Percentiles rank a stretch among this genome's conserved stretches.
Evolutionary conservation across 2,329 filamentous ascomycete species (phyloP).

Genomic region (Anisogramma anomala): DNA sequence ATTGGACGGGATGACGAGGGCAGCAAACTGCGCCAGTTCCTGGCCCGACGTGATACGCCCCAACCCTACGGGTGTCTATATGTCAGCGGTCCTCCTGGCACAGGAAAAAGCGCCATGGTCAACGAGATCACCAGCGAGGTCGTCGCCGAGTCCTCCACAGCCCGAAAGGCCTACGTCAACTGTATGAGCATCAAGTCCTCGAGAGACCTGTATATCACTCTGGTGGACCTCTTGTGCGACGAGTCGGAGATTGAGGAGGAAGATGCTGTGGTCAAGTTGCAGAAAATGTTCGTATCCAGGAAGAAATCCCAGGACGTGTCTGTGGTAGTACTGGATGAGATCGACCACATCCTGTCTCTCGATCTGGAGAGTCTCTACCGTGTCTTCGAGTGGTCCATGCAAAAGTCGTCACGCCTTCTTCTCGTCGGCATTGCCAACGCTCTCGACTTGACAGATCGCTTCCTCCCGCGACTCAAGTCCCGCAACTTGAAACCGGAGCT

Average conservation of each 20-base stretch:
- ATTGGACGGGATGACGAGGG: constrained; percentile 64
- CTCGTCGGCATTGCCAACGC: constrained; percentile 94
- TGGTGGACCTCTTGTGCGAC: constrained; percentile 59
- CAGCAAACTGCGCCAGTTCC: constrained; percentile 55
- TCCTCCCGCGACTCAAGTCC: constrained; percentile 83
- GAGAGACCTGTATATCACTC: constrained; percentile 69
- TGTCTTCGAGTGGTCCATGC: constrained; percentile 93
- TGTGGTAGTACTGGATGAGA: constrained; percentile 85
- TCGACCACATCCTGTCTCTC: constrained; percentile 82
- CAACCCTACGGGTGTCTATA: constrained; percentile 73
- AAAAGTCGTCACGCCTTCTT: constrained; percentile 65
- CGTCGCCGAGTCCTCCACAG: constrained; percentile 31
- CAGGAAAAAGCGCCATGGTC: constrained; percentile 91
- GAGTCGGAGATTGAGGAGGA: constrained; percentile 49
- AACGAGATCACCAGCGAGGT: constrained; percentile 61
- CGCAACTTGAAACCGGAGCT: constrained; percentile 84
- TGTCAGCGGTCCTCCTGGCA: constrained; percentile 89
- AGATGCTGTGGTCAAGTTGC: constrained; percentile 56
- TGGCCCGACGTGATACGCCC: constrained; percentile 49
- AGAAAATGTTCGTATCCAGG: constrained; percentile 58
- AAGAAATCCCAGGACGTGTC: constrained; percentile 49
- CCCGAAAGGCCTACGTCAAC: constrained; percentile 75
- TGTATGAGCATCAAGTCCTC: constrained; percentile 94
- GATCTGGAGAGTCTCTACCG: constrained; percentile 83
- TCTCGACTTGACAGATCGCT: constrained; percentile 87